Evolutionary conservation across 306 rosid genomes (phyloP), one percentile per base, ranked within the genome.

Genomic region (Trifolium fragiferum): DNA sequence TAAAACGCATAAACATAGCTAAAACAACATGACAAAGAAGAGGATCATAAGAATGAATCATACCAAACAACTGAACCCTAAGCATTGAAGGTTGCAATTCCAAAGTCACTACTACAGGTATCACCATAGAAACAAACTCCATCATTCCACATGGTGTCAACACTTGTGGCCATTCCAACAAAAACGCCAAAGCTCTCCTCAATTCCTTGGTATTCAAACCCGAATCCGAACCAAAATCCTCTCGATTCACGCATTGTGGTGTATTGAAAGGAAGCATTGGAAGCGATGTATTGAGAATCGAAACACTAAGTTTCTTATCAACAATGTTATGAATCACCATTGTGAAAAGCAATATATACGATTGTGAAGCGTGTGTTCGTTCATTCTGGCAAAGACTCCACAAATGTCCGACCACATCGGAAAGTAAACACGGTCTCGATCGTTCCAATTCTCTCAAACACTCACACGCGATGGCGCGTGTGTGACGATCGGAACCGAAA

Each of bases 371-470:
- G 82, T 94, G 98, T 13, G 98, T 94, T 49, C 98, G 84, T 80
- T 94, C 98, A 80, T 74, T 90, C 85, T 88, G 98, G 86, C 96
- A 94, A 53, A 91, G 40, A 60, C 87, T 79, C 98, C 98, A 94
- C 14, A 94, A 76, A 69, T 94, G 97, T 0, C 96, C 98, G 15
- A 85, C 90, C 13, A 90, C 85, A 9, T 89, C 91, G 6, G 97
- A 91, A 15, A 94, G 95, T 47, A 94, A 78, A 63, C 93, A 78
- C 21, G 96, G 97, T 38, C 81, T 76, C 12, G 90, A 82, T 12
- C 73, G 87, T 79, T 94, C 98, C 81, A 94, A 49, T 74, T 94
- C 97, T 59, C 98, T 78, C 7, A 94, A 71, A 63, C 98, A 94
- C 83, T 94, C 97, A n/a, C 96, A 94, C 2, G 93, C 96, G 12